Percentiles rank a stretch among this genome's conserved stretches.
Conservation (phyloP, 2,329 filamentous ascomycete genomes). For the Gaeumannomyces tritici region DNA sequence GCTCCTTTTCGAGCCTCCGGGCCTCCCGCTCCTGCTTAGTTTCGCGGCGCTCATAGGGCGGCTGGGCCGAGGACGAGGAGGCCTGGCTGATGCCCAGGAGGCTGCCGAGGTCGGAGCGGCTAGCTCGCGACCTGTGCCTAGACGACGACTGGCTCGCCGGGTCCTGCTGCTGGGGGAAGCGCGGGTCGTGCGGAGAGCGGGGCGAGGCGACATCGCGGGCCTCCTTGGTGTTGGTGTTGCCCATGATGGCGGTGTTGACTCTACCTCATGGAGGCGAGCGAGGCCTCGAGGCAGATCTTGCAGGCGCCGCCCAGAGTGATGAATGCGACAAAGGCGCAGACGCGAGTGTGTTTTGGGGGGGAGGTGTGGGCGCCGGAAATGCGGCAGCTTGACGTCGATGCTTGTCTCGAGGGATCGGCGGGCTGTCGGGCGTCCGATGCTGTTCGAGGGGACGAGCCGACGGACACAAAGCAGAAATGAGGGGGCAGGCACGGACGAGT, state of each 20-base stretch:
- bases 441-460: too few relatives aligned
- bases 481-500: too few relatives aligned
- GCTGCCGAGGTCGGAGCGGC: slow-evolving; percentile 34
- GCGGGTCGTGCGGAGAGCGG: slow-evolving; percentile 8
- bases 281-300: too few relatives aligned
- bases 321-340: too few relatives aligned
- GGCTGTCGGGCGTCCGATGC: too few relatives aligned
- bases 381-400: too few relatives aligned
- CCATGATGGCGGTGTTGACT: slow-evolving; percentile 15
- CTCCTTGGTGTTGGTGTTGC: slow-evolving; percentile 25
- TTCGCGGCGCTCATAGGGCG: slow-evolving; percentile 59
- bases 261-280: too few relatives aligned
- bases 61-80: slow-evolving; percentile 26
- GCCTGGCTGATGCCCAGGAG: slow-evolving; percentile 32
- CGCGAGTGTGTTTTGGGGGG: too few relatives aligned
- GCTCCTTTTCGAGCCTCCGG: slow-evolving; percentile 73
- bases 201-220: slow-evolving; percentile 17
- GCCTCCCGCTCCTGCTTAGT: slow-evolving; percentile 89
- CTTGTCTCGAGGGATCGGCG: too few relatives aligned
- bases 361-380: too few relatives aligned
- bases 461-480: too few relatives aligned
- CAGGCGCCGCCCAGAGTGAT: too few relatives aligned
- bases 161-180: background rate
- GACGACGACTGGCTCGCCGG: slow-evolving; percentile 7
- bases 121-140: slow-evolving; percentile 20